Conservation (phyloP, 306 rosid species). For the Fragaria iinumae region DNA sequence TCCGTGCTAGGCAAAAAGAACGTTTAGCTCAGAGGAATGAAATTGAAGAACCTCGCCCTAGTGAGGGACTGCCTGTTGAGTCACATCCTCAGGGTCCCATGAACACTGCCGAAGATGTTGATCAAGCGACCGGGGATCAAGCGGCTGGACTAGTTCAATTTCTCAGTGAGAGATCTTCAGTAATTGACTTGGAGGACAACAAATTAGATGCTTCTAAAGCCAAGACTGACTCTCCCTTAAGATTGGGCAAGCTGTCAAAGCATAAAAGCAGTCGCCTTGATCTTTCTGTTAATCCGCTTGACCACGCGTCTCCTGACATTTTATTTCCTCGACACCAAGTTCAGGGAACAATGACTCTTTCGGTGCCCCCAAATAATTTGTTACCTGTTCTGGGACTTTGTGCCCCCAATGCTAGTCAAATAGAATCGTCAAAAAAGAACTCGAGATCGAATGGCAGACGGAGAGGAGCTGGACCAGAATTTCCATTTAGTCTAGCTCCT, state of each 20-base stretch:
- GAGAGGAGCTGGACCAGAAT: conserved; percentile 72
- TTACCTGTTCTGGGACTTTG: conserved; percentile 92
- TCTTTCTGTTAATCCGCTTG: conserved; percentile 50
- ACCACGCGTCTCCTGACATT: conserved; percentile 43
- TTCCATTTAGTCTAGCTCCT: conserved; percentile 87
- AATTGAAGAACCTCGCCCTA: conserved; percentile 44
- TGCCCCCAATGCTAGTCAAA: conserved; percentile 81
- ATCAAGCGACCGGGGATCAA: conserved; percentile 29
- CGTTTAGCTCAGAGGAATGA: conserved; percentile 64
- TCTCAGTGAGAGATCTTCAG: conserved; percentile 49
- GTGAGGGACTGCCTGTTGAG: conserved; percentile 47
- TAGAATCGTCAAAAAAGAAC: conserved; percentile 57
- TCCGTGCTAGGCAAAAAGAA: conserved; percentile 91
- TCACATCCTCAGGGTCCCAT: conserved; percentile 37
- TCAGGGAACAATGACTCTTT: conserved; percentile 38
- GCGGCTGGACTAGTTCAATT: conserved; percentile 45
- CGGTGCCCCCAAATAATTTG: conserved; percentile 48
- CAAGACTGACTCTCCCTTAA: conserved; percentile 48
- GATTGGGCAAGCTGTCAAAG: conserved; percentile 51
- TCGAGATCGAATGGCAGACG: conserved; percentile 66
- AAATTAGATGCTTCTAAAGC: conserved; percentile 51
- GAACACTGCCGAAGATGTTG: conserved; percentile 39
- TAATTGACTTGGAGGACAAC: conserved; percentile 58
- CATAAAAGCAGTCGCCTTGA: conserved; percentile 53
- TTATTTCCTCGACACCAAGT: conserved; percentile 62